Conservation (phyloP, 2,329 filamentous ascomycete species). For the Phoma sp. region DNA sequence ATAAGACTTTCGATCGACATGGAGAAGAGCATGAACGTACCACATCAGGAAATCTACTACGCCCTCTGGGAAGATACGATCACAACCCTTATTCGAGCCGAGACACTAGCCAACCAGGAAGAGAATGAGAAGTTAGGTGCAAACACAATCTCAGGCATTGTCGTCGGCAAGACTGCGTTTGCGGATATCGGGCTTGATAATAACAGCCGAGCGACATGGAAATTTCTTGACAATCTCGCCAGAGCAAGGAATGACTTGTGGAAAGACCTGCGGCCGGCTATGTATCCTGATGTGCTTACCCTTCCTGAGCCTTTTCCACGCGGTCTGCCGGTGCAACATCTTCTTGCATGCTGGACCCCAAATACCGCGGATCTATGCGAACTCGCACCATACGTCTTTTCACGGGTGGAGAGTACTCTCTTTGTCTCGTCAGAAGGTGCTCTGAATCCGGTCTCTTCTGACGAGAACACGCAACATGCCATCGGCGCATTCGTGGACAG, state of each 20-base stretch:
- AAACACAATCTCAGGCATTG: slow-evolving; percentile 19
- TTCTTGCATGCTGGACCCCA: slow-evolving; percentile 28
- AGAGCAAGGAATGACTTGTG: slow-evolving; percentile 42
- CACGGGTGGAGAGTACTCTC: slow-evolving; percentile 26
- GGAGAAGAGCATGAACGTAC: slow-evolving; percentile 13
- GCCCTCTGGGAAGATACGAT: slow-evolving; percentile 33
- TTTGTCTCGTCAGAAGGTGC: slow-evolving; percentile 29
- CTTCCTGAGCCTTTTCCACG: slow-evolving; percentile 40
- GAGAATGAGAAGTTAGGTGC: slow-evolving; percentile 21
- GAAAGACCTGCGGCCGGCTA: slow-evolving; percentile 30
- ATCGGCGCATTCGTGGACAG: slow-evolving; percentile 46
- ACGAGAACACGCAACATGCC: slow-evolving; percentile 31
- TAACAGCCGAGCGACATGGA: slow-evolving; percentile 21
- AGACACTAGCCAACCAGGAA: slow-evolving; percentile 26
- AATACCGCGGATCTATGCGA: slow-evolving; percentile 11
- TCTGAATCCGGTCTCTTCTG: slow-evolving; percentile 24
- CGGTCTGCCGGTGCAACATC: slow-evolving; percentile 44
- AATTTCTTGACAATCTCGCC: slow-evolving; percentile 48
- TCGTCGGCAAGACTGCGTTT: slow-evolving; percentile 11
- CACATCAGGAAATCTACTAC: slow-evolving; percentile 24
- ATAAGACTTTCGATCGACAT: slow-evolving; percentile 17
- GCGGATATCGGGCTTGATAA: slow-evolving; percentile 14
- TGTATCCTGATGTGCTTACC: slow-evolving; percentile 28
- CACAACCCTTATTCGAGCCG: slow-evolving; percentile 25
- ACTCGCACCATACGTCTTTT: slow-evolving; percentile 35